Percentiles rank a stretch among this genome's conserved stretches.
These are phyloP conservation scores for Apophysomyces elegans DNA, from an alignment of 371 early-diverging fungal species.

Conservation along the genomic window DNA sequence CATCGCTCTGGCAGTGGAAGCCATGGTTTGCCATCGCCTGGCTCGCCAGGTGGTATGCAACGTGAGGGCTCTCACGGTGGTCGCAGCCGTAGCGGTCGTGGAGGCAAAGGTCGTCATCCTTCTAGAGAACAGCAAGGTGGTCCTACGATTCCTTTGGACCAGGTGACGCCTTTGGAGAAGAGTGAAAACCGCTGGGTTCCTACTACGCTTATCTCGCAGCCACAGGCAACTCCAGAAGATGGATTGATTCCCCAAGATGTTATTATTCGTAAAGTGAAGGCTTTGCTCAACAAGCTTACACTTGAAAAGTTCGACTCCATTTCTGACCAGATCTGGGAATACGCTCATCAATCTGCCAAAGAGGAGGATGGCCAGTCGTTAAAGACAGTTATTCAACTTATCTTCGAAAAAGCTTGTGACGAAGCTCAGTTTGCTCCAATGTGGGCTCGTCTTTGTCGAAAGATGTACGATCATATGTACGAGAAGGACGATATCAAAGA, in stretches of 20 bases:
- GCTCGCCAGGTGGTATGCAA: constrained; percentile 62
- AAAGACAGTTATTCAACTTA: constrained; percentile 76
- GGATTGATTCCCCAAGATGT: constrained; percentile 62
- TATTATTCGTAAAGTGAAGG: constrained; percentile 81
- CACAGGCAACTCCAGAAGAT: constrained; percentile 27
- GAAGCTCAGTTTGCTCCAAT: constrained; percentile 89
- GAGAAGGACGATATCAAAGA: constrained; percentile 57
- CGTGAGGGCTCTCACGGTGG: constrained; percentile 56
- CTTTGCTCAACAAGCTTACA: constrained; percentile 93
- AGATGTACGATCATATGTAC: constrained; percentile 65
- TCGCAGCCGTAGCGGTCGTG: constrained; percentile 56
- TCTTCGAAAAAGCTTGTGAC: constrained; percentile 95
- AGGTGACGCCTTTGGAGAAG: constrained; percentile 77
- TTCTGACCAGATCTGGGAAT: constrained; percentile 81
- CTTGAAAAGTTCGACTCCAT: constrained; percentile 91
- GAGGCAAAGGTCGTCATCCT: constrained; percentile 54
- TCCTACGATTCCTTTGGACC: constrained; percentile 65
- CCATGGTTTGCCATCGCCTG: constrained; percentile 46
- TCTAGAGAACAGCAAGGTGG: constrained; percentile 51
- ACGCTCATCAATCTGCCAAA: constrained; percentile 70
- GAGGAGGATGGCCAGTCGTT: constrained; percentile 76
- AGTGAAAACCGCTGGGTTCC: constrained; percentile 89
- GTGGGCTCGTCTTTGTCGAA: constrained; percentile 88
- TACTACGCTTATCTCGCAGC: constrained; percentile 31
- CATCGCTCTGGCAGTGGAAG: constrained; percentile 60